Conservation (phyloP, 441 rosid genomes). For the Flueggea neowawraea region DNA sequence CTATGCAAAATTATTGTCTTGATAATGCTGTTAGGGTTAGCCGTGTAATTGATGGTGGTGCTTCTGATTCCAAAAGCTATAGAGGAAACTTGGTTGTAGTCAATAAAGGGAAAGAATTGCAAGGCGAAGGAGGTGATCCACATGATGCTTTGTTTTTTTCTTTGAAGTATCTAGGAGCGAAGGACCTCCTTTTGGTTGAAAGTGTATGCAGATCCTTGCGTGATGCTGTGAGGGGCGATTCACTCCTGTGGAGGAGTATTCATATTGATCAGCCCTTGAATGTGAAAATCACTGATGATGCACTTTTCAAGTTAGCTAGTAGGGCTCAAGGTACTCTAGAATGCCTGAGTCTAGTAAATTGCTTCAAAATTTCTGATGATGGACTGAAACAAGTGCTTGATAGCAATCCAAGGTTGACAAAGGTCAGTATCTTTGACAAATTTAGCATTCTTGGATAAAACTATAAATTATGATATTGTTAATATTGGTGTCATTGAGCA, state of each 20-base stretch:
- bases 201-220: constrained; percentile 59
- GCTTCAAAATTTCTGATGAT: constrained; percentile 57
- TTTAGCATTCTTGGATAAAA: background rate
- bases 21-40: constrained; percentile 10
- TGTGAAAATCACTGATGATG: constrained; percentile 61
- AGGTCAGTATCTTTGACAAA: constrained; percentile 29
- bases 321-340: constrained; percentile 68
- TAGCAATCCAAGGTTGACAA: constrained; percentile 51
- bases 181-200: constrained; percentile 56
- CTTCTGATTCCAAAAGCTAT: constrained; percentile 6
- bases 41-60: constrained; percentile 11
- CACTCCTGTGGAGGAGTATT: constrained; percentile 61
- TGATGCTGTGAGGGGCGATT: constrained; percentile 43
- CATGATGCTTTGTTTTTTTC: constrained; percentile 52
- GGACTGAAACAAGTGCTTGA: constrained; percentile 62
- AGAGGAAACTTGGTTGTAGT: background rate
- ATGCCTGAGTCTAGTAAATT: constrained; percentile 66
- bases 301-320: constrained; percentile 47
- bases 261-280: constrained; percentile 61
- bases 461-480: too few relatives aligned
- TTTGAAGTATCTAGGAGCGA: constrained; percentile 50
- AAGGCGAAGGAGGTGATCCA: constrained; percentile 34
- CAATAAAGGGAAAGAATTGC: constrained; percentile 4
- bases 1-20: constrained; percentile 10
- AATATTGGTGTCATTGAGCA: too few relatives aligned